Base-by-base conservation (phyloP, 2,329 filamentous ascomycete genomes). In the Cladophialophora chaetospira region DNA sequence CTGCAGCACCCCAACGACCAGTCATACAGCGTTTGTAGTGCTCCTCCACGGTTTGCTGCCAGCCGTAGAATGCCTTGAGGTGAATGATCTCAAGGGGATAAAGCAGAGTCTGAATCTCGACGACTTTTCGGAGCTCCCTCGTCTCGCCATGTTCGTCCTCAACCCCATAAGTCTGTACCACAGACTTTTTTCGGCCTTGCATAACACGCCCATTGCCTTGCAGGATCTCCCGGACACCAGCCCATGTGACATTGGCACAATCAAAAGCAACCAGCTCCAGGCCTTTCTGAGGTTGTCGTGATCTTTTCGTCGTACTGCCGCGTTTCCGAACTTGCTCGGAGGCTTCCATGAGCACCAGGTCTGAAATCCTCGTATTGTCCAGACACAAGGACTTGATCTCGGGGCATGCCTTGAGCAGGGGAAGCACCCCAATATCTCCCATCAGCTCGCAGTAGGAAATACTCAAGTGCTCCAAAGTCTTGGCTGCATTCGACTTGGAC, bases 11-110 rank as follows among this genome's bases (percentile, higher is more conserved):
- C 57, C 91, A 82, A 60, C 96, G 89, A 5, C 90, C 90, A 3
- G 83, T 79, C 49, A 96, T 72, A 0, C 97, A 89, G 3, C 92
- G 84, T 75, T 92, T 93, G 51, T 86, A 91, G 72, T 97, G 93
- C 71, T 97, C 91, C 64, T 97, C 88, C 3, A 97, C 91, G 0
- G 91, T 97, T 75, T 90, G 89, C 74, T 97, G 93, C 84, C 90
- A 97, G 38, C 88, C 91, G 71, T 96, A 96, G 76, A 93, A 97
- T 73, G 91, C 96, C 72, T 96, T 97, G 40, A 97, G 80, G 4
- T 85, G 80, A 58, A 97, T 91, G 55, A 95, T 84, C 69, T 96
- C 87, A 1, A 84, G 83, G 0, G 91, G 89, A 65, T 87, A 92
- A 0, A 81, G 81, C 8, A 79, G 68, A 0, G 66, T 65, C 25